Percentiles rank a stretch among this genome's conserved stretches.
These are phyloP conservation scores for Musa beccarii DNA, from an alignment of 176 grass and related monocot species.

Conservation along the genomic window DNA sequence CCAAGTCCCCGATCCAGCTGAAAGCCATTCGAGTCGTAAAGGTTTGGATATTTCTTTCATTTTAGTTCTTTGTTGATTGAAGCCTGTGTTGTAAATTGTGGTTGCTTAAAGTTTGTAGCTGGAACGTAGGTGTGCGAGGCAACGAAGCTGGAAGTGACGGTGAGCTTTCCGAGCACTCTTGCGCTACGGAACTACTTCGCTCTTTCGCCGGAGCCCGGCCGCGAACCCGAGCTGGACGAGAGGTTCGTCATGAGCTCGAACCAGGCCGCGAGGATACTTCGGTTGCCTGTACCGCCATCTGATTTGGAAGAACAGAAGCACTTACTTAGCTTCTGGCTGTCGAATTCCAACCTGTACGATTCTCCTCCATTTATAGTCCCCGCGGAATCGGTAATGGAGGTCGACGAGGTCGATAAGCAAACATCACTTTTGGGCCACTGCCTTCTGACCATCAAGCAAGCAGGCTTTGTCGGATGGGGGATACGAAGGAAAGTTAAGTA, in stretches of 20 bases:
- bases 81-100: no score
- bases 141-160: conserved; percentile 48
- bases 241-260: conserved; percentile 73
- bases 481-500: conserved; percentile 33
- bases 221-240: conserved; percentile 64
- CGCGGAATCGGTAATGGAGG: conserved; percentile 1
- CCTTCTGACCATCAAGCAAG: conserved; percentile 34
- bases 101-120: no score
- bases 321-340: conserved; percentile 50
- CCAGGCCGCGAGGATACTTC: conserved; percentile 39
- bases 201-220: conserved; percentile 2
- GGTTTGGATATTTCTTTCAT: conserved; percentile 12
- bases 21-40: conserved; percentile 64
- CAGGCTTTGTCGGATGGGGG: conserved; percentile 40
- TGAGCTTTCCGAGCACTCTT: conserved; percentile 45
- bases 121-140: conserved; percentile 38
- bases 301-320: conserved; percentile 30
- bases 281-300: conserved; percentile 19
- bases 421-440: conserved; percentile 11
- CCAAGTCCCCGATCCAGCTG: conserved; percentile 64
- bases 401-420: background rate
- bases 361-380: background rate
- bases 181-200: conserved; percentile 60
- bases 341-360: conserved; percentile 31
- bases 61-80: background rate